Percentiles rank a stretch among this genome's conserved stretches.
Evolutionary conservation across 2,329 filamentous ascomycete species (phyloP).

Genomic region (Colletotrichum lentis): DNA sequence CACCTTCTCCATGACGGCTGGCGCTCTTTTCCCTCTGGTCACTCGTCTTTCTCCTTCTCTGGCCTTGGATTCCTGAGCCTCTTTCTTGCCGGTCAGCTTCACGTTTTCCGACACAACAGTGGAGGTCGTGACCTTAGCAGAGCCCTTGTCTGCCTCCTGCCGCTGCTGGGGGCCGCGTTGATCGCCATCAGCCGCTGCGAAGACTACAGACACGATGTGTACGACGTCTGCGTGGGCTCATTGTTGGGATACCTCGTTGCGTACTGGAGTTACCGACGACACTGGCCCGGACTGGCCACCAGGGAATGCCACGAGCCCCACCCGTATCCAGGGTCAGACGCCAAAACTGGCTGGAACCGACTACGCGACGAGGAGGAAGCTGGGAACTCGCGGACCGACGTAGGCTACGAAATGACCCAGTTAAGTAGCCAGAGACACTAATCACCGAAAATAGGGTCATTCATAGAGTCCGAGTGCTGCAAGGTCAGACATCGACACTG

Average conservation of each 20-base stretch:
- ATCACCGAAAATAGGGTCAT: slow-evolving; percentile 31
- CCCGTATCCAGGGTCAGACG: slow-evolving; percentile 54
- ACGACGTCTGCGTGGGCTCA: slow-evolving; percentile 71
- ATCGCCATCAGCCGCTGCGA: slow-evolving; percentile 75
- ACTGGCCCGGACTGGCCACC: slow-evolving; percentile 66
- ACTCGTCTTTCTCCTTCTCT: slow-evolving; percentile 80
- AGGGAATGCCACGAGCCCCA: slow-evolving; percentile 66
- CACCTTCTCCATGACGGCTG: slow-evolving; percentile 82
- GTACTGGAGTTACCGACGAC: slow-evolving; percentile 72
- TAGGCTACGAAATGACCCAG: slow-evolving; percentile 51
- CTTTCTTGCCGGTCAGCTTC: slow-evolving; percentile 73
- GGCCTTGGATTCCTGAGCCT: slow-evolving; percentile 78
- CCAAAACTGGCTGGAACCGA: slow-evolving; percentile 50
- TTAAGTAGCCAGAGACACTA: slow-evolving; percentile 38
- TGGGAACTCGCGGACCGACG: slow-evolving; percentile 45
- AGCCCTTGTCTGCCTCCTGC: slow-evolving; percentile 64
- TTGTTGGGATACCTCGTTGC: slow-evolving; percentile 67
- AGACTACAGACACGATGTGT: slow-evolving; percentile 76
- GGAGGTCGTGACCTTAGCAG: slow-evolving; percentile 61
- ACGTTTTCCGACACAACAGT: slow-evolving; percentile 60
- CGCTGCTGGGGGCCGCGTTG: slow-evolving; percentile 69
- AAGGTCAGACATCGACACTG: slow-evolving; percentile 15
- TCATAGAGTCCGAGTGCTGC: slow-evolving; percentile 24
- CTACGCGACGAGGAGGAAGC: slow-evolving; percentile 65
- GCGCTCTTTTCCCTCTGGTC: slow-evolving; percentile 83